phyloP scores from a whole-genome alignment of 2,329 filamentous ascomycete species.

The Fusarium sp. region DNA sequence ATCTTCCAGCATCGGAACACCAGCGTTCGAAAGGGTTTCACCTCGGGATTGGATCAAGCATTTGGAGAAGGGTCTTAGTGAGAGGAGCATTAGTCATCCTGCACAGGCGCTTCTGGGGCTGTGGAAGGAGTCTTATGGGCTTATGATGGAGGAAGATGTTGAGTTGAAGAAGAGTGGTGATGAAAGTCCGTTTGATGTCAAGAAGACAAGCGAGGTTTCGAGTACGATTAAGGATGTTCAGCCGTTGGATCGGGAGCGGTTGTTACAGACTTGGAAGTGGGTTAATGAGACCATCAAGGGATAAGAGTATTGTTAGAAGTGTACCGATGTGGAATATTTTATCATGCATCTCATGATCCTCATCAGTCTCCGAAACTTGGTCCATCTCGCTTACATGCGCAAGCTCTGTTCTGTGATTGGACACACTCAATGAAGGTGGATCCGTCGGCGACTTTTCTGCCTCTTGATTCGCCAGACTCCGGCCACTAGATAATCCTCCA shows the following conservation, averaged over 20 bases:
- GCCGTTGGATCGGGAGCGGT: constrained; percentile 26
- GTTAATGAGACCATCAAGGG: constrained; percentile 12
- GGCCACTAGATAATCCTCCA: neutral
- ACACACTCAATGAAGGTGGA: too few relatives aligned
- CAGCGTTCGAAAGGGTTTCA: constrained; percentile 12
- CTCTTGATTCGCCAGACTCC: neutral
- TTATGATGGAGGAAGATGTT: neutral
- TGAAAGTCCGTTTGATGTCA: constrained; percentile 17
- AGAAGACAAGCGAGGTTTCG: constrained; percentile 16
- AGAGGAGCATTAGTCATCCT: constrained; percentile 18
- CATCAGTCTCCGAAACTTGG: too few relatives aligned
- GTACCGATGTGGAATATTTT: accelerated
- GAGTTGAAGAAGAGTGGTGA: accelerated
- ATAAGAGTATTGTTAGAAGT: accelerated
- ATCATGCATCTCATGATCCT: too few relatives aligned
- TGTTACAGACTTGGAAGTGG: constrained; percentile 43
- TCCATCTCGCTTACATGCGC: too few relatives aligned
- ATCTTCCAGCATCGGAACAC: neutral
- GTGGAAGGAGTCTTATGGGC: constrained; percentile 36
- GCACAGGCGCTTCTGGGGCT: constrained; percentile 40
- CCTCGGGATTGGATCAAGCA: constrained; percentile 31
- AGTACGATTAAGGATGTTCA: constrained; percentile 13
- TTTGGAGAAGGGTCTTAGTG: constrained; percentile 21
- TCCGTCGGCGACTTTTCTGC: neutral
- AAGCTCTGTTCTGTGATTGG: too few relatives aligned